Evolutionary conservation across 2,329 filamentous ascomycete genomes (phyloP).

Genomic region (Fusarium poae): DNA sequence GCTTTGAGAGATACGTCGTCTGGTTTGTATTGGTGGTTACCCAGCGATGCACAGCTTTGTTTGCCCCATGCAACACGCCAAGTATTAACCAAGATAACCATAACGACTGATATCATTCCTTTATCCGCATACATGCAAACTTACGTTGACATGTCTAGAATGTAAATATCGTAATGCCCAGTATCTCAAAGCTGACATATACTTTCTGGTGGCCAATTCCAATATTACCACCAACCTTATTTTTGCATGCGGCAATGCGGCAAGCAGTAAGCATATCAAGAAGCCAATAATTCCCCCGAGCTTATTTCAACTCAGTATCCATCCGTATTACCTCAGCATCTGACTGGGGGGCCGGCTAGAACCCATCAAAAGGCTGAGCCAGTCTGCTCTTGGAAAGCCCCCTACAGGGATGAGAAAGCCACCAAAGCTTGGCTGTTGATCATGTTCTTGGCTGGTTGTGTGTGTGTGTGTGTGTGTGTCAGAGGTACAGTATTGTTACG

Average conservation of each 20-base stretch:
- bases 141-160: constrained; percentile 11
- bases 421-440: constrained; percentile 43
- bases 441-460: constrained; percentile 21
- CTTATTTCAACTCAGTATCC: constrained; percentile 32
- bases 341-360: constrained; percentile 28
- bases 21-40: background rate
- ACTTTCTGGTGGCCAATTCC: background rate
- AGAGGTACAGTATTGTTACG: constrained; percentile 22
- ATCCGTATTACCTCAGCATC: constrained; percentile 32
- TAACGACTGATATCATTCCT: constrained; percentile 17
- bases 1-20: too few relatives aligned
- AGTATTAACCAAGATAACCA: constrained; percentile 19
- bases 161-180: constrained; percentile 17
- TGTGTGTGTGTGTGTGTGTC: constrained; percentile 4
- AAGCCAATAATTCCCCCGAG: constrained; percentile 30
- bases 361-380: constrained; percentile 29
- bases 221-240: constrained; percentile 22
- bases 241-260: constrained; percentile 38
- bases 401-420: constrained; percentile 30
- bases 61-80: constrained; percentile 3
- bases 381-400: constrained; percentile 34
- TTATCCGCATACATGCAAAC: background rate
- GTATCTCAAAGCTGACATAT: background rate
- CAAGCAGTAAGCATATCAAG: constrained; percentile 39
- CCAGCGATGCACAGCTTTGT: too few relatives aligned